Evolutionary conservation across 768 basidiomycete species (phyloP).

Genomic region (Lepiota venenata): DNA sequence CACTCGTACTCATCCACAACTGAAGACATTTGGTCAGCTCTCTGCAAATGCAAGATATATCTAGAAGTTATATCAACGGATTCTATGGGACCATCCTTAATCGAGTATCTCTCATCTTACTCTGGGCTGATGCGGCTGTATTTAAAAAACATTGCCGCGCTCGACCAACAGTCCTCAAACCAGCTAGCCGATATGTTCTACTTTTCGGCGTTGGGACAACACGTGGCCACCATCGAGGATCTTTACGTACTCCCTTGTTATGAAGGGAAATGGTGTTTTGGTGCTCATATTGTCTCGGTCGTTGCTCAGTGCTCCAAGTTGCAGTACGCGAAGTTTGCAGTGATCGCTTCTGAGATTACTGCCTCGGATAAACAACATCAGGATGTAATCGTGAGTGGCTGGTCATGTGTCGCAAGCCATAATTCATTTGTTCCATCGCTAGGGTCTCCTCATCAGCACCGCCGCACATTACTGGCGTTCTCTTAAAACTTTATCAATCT

Average conservation of each 20-base stretch:
- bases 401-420: neutral
- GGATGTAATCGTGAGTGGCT: neutral
- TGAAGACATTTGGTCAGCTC: constrained; percentile 4
- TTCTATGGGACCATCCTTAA: neutral
- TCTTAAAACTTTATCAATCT: neutral
- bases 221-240: neutral
- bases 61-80: constrained; percentile 5
- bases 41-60: neutral
- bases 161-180: constrained; percentile 1
- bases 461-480: neutral
- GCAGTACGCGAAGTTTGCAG: constrained; percentile 3
- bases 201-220: neutral
- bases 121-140: constrained; percentile 2
- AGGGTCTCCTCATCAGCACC: neutral
- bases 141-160: neutral
- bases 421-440: neutral
- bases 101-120: constrained; percentile 4
- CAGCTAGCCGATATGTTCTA: constrained; percentile 4
- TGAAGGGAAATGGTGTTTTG: constrained; percentile 9
- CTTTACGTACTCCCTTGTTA: constrained; percentile 1
- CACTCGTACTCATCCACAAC: neutral
- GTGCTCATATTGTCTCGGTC: constrained; percentile 3
- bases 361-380: neutral
- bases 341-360: constrained; percentile 7
- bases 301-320: neutral